Base-by-base conservation (phyloP, 352 stramenopile species). In the Globisporangium splendens region DNA sequence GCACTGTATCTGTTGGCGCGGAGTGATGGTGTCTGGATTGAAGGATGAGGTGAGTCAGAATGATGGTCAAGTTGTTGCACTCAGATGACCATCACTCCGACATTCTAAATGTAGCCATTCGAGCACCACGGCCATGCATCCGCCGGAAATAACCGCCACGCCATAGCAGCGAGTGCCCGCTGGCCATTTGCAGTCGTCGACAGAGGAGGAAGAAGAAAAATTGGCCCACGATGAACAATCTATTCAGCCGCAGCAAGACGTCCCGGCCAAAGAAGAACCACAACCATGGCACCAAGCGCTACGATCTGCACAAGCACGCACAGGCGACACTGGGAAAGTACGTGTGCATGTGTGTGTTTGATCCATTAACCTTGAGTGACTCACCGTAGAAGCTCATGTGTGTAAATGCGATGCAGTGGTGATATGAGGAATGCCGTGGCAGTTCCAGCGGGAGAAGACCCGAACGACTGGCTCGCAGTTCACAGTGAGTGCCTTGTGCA, bases 381-480 rank as follows among this genome's bases (percentile, higher is more conserved):
- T n/a, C n/a, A n/a, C n/a, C n/a, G n/a, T n/a, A n/a, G n/a, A n/a
- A 46, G 8, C 1, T 20, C 6, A 15, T 8, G 18, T 60, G 15
- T 48, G 44, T n/a, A 18, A 44, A 44, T 44, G 39, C 39, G 12
- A n/a, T 42, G 20, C 35, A 91, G 79, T 77, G 79, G 78, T 0
- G 80, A 89, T 54, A 82, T 91, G 70, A 70, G 68, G 39, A 78
- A 73, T 53, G 81, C 77, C 0, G 80, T 91, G 4, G 75, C 70
- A 14, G 59, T 91, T 10, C 83, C 78, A 1, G 69, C 82, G 21
- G 82, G 83, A 1, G 91, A 98, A 76, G 89, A 96, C 44, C 50
- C 86, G 22, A 96, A 96, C 65, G 91, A 97, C 50, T 98, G 91
- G 92, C 78, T 98, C 8, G 91, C 91, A 24, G 87, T 96, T 1